A percentile compares a stretch with the other conserved stretches of the same genome.
Conservation (phyloP, 2,329 filamentous ascomycete species). For the Incumbomyces lentus region DNA sequence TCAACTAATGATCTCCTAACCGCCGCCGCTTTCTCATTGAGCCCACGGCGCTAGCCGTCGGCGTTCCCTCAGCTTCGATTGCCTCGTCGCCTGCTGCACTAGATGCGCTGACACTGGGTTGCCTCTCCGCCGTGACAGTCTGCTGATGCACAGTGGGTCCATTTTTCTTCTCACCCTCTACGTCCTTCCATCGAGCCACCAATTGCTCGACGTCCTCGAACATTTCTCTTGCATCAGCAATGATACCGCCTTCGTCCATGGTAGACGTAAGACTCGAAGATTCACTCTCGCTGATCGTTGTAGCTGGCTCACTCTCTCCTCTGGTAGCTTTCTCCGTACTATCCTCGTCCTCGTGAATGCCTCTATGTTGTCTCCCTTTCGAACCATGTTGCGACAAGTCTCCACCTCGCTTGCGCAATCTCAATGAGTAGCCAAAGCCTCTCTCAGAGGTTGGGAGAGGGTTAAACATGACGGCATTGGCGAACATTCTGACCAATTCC, state of each 20-base stretch:
- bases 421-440: constrained; percentile 55
- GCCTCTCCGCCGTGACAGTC: constrained; percentile 10
- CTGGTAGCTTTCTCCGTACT: constrained; percentile 29
- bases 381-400: constrained; percentile 24
- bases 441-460: constrained; percentile 56
- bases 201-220: constrained; percentile 75
- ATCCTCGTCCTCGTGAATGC: constrained; percentile 26
- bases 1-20: constrained; percentile 13
- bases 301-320: constrained; percentile 7
- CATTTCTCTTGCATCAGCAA: constrained; percentile 82
- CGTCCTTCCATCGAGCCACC: constrained; percentile 63
- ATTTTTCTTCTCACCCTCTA: constrained; percentile 41
- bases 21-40: constrained; percentile 17
- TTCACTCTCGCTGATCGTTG: constrained; percentile 29
- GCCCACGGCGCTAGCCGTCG: constrained; percentile 8
- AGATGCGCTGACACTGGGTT: constrained; percentile 14
- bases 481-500: constrained; percentile 92
- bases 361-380: constrained; percentile 21
- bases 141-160: not conserved
- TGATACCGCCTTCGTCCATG: constrained; percentile 72
- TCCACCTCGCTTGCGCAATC: constrained; percentile 15
- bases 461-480: constrained; percentile 98
- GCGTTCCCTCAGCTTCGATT: constrained; percentile 4
- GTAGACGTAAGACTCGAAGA: constrained; percentile 45
- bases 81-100: constrained; percentile 10